Evolutionary conservation across 108 stramenopile species (phyloP).

Genomic region (Pelagomonas calceolata): DNA sequence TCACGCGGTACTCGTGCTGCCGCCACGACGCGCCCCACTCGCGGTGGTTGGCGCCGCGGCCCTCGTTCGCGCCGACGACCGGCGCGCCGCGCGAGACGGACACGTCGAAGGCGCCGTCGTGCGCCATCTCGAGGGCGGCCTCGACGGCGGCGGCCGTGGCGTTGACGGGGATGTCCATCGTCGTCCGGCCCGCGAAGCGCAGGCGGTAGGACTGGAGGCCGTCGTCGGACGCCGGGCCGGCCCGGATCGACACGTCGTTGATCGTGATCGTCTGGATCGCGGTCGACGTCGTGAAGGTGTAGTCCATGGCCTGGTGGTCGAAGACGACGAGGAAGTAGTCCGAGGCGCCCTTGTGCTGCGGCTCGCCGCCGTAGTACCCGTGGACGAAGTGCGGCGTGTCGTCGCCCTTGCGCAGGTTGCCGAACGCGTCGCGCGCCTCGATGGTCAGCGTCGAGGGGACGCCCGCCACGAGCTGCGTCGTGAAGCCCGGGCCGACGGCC

Average conservation of each 20-base stretch:
- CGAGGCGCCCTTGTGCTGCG: conserved; percentile 27
- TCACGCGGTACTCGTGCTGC: conserved; percentile 44
- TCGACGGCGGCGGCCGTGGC: conserved; percentile 42
- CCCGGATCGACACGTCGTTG: conserved; percentile 13
- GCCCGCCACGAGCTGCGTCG: conserved; percentile 48
- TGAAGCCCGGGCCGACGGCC: conserved; percentile 34
- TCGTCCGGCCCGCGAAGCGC: conserved; percentile 21
- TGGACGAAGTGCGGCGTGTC: conserved; percentile 32
- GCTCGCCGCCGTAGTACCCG: conserved; percentile 2
- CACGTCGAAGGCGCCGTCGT: conserved; percentile 24
- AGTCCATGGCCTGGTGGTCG: conserved; percentile 27
- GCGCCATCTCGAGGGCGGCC: conserved; percentile 32
- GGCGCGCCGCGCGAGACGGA: not conserved
- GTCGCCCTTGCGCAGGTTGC: conserved; percentile 48
- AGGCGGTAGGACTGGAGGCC: conserved; percentile 11
- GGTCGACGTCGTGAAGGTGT: conserved; percentile 43
- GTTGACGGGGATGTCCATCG: conserved; percentile 15
- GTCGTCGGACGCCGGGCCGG: not conserved
- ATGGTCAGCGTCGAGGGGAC: conserved; percentile 40
- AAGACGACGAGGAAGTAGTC: conserved; percentile 49
- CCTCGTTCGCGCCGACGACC: conserved; percentile 17
- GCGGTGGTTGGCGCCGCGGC: conserved; percentile 4
- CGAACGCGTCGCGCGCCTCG: conserved; percentile 61
- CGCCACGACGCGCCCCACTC: no score
- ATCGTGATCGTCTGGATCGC: conserved; percentile 42